phyloP scores from a whole-genome alignment of 2,329 filamentous ascomycete genomes.

The Ambrosiella cleistominuta region DNA sequence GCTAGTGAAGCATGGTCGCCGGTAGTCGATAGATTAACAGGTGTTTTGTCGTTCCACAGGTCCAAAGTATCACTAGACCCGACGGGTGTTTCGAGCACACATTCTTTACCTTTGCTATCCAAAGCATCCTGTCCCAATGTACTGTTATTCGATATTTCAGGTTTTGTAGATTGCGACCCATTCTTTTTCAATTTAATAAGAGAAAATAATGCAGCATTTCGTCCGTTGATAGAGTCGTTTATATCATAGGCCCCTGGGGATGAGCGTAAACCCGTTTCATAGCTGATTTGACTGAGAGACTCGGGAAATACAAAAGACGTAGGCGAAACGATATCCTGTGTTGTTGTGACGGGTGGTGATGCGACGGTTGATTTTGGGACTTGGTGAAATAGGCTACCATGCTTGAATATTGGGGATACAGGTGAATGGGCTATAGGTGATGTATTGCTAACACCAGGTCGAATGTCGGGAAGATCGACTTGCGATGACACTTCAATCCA shows the following conservation, averaged over 20 bases:
- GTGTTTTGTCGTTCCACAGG: not conserved
- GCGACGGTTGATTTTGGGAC: not conserved
- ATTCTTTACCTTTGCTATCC: not conserved
- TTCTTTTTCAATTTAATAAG: no score
- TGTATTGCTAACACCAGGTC: constrained; percentile 3
- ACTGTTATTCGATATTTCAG: no score
- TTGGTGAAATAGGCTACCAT: not conserved
- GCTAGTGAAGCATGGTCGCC: not conserved
- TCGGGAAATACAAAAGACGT: no score
- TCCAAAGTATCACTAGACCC: not conserved
- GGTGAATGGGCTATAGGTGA: not conserved
- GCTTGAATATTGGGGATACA: not conserved
- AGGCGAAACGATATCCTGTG: not conserved
- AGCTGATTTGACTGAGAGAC: no score
- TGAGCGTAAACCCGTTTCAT: no score
- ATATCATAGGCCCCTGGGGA: no score
- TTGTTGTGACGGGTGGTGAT: not conserved
- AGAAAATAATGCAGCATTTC: no score
- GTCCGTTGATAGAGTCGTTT: no score
- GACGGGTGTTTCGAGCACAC: not conserved
- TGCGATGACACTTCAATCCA: constrained; percentile 12
- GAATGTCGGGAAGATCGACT: constrained; percentile 9
- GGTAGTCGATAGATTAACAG: not conserved
- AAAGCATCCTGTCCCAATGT: not conserved
- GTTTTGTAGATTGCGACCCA: no score